These are phyloP conservation scores for Peltaster fructicola DNA, from an alignment of 2,329 filamentous ascomycete genomes.

Conservation along the genomic window DNA sequence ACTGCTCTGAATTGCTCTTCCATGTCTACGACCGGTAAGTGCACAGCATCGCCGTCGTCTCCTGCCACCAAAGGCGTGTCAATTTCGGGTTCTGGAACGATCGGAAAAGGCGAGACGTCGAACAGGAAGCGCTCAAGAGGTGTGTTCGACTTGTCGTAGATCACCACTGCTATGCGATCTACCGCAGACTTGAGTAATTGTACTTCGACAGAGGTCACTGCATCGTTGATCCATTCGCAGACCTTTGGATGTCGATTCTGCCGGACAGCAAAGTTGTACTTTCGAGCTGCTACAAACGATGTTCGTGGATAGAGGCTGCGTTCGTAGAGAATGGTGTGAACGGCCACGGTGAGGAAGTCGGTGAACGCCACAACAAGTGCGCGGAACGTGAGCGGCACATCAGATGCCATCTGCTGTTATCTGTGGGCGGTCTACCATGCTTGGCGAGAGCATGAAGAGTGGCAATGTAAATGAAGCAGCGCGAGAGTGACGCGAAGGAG, in stretches of 20 bases:
- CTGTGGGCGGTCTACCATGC: too few relatives aligned
- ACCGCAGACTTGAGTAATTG: conserved; percentile 48
- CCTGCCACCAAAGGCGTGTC: conserved; percentile 33
- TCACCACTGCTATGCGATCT: conserved; percentile 37
- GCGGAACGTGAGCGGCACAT: conserved; percentile 24
- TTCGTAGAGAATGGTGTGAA: conserved; percentile 76
- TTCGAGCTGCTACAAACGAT: conserved; percentile 62
- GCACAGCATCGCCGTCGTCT: conserved; percentile 9
- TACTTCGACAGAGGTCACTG: conserved; percentile 50
- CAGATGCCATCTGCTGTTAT: conserved; percentile 2
- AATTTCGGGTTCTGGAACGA: conserved; percentile 27
- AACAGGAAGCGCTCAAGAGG: conserved; percentile 44
- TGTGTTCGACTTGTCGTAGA: conserved; percentile 33
- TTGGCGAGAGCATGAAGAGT: too few relatives aligned
- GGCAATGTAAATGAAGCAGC: too few relatives aligned
- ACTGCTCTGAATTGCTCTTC: conserved; percentile 56
- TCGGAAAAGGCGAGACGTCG: conserved; percentile 39
- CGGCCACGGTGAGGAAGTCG: conserved; percentile 62
- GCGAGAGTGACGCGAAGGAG: too few relatives aligned
- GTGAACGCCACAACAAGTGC: conserved; percentile 52
- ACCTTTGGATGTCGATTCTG: conserved; percentile 76
- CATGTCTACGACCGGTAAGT: conserved; percentile 32
- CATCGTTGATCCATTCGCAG: conserved; percentile 71
- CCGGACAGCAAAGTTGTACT: conserved; percentile 69
- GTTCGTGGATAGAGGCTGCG: conserved; percentile 59